phyloP scores from a whole-genome alignment of 768 basidiomycete species.

The Galerina marginata region DNA sequence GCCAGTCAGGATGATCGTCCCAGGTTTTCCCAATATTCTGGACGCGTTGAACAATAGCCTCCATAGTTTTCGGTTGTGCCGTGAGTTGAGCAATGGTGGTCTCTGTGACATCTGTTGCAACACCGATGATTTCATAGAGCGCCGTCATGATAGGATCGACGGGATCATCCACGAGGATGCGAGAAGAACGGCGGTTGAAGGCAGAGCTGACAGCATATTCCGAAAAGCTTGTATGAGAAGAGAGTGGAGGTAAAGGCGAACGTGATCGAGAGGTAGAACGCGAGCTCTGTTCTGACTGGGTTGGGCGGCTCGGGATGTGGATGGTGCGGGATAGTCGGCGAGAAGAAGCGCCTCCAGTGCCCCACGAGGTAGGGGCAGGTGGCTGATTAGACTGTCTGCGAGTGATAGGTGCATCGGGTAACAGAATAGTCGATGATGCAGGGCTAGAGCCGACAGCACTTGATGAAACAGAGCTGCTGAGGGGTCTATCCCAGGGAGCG shows the following conservation, averaged over 20 bases:
- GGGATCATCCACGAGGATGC: constrained; percentile 84
- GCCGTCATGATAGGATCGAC: constrained; percentile 89
- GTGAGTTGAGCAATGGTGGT: constrained; percentile 89
- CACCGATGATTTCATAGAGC: constrained; percentile 89
- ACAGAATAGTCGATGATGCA: constrained; percentile 59
- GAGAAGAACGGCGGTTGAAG: constrained; percentile 76
- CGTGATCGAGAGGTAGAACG: constrained; percentile 95
- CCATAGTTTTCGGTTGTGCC: constrained; percentile 82
- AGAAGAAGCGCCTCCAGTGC: constrained; percentile 59
- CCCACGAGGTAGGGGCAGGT: constrained; percentile 58
- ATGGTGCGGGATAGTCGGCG: constrained; percentile 87
- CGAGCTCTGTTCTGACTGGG: constrained; percentile 82
- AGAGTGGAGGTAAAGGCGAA: constrained; percentile 82
- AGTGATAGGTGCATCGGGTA: constrained; percentile 69
- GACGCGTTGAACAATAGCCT: constrained; percentile 86
- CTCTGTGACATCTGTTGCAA: constrained; percentile 93
- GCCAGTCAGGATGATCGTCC: constrained; percentile 99
- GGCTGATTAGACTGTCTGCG: constrained; percentile 60
- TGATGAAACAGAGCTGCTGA: constrained; percentile 60
- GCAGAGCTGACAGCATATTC: constrained; percentile 51
- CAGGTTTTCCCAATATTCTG: constrained; percentile 93
- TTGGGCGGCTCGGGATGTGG: constrained; percentile 71
- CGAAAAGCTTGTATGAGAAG: constrained; percentile 69
- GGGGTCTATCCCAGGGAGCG: constrained; percentile 69
- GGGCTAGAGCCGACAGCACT: constrained; percentile 64